Evolutionary conservation across 306 rosid genomes (phyloP), one percentile per base, ranked within the genome.

Genomic region (Trichosanthes cucumerina): DNA sequence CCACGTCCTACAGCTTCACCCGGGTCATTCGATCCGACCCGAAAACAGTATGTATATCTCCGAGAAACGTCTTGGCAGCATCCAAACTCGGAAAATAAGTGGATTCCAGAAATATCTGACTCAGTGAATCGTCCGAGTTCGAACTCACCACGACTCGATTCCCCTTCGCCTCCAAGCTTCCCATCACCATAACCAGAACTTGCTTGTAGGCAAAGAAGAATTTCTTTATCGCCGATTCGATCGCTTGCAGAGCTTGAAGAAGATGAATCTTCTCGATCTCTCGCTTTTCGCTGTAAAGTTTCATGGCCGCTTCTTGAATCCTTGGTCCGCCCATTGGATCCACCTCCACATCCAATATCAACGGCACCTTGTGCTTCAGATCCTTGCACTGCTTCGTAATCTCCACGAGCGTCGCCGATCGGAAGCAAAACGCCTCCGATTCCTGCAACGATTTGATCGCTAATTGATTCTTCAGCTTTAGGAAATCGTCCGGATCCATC

Each of bases 301-400:
- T 91, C 98, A 95, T 95, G 66, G 96, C 98, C 80, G 96, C 97
- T 58, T 95, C 98, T 84, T 89, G 92, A 23, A 95, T 81, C 83
- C 96, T 84, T 1, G 98, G 98, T 69, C 98, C 98, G 6, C 98
- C 98, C 58, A 54, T 88, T 0, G 96, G 98, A 76, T 95, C 98
- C 77, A 88, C 98, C 86, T 91, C 93, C 44, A 92, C 97, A 0
- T 84, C 93, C 78, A 95, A 71, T 0, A 95, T 86, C 50, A 23
- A 82, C 84, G 98, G 98, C 31, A 95, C 96, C 52, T 80, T 92
- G 47, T 85, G 88, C 86, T 71, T 92, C 80, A 95, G 52, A 24
- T 95, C 96, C 76, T 88, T 91, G 73, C 98, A 85, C 13, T 28
- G 57, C 83, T 53, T 88, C 64, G 96, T 80, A 38, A 95, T 76